Conservation (phyloP, 1,139 yeast genomes). For the Eremothecium coryli region DNA sequence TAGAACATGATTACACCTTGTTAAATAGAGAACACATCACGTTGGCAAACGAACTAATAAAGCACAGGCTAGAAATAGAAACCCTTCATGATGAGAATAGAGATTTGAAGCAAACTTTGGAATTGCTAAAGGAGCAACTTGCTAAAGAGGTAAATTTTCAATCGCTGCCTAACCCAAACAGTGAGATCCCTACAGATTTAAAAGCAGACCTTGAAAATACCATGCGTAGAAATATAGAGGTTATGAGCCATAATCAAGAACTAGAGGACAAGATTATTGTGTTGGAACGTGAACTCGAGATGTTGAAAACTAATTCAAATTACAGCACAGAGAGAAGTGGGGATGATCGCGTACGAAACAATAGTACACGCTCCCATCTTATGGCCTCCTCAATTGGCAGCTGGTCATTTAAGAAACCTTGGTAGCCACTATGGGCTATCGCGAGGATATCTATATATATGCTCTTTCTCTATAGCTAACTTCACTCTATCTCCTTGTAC, state of each 20-base stretch:
- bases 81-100: constrained; percentile 58
- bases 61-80: constrained; percentile 53
- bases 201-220: constrained; percentile 40
- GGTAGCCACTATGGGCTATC: too few species aligned
- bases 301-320: constrained; percentile 11
- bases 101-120: constrained; percentile 44
- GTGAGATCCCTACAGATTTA: constrained; percentile 33
- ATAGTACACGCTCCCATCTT: background rate
- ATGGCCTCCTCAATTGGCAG: constrained; percentile 4
- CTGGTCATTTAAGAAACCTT: constrained; percentile 6
- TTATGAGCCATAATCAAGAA: constrained; percentile 45
- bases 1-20: constrained; percentile 61
- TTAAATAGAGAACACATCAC: constrained; percentile 74
- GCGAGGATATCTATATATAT: too few species aligned
- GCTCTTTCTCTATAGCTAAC: too few species aligned
- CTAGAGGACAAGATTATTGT: constrained; percentile 40
- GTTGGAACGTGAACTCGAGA: constrained; percentile 26
- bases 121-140: constrained; percentile 36
- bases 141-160: constrained; percentile 28
- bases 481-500: too few species aligned
- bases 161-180: constrained; percentile 25
- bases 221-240: constrained; percentile 51
- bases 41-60: constrained; percentile 66
- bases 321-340: background rate
- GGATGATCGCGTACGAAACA: constrained; percentile 7